These are phyloP conservation scores for Cladochytrium replicatum DNA, from an alignment of 192 early-diverging fungal genomes.

Conservation along the genomic window DNA sequence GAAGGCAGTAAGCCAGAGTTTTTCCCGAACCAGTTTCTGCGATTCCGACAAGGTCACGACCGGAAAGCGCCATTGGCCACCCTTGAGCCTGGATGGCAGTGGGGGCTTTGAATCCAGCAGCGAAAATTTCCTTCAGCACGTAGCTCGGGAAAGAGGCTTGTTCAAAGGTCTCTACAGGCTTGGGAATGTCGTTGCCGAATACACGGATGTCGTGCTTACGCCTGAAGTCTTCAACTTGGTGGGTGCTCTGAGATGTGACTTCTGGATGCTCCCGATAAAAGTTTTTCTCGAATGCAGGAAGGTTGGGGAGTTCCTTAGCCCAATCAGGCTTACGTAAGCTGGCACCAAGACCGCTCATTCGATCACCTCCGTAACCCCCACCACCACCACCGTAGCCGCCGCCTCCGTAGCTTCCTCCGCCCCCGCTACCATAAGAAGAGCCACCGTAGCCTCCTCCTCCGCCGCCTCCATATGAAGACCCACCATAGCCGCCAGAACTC, in stretches of 20 bases:
- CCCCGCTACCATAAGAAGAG: constrained; percentile 10
- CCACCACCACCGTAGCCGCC: constrained; percentile 14
- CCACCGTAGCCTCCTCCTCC: background rate
- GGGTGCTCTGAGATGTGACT: constrained; percentile 11
- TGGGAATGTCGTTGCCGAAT: constrained; percentile 40
- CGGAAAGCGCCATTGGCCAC: constrained; percentile 83
- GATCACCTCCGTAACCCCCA: constrained; percentile 12
- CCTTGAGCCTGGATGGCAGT: constrained; percentile 91
- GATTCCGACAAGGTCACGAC: constrained; percentile 84
- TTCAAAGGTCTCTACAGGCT: constrained; percentile 62
- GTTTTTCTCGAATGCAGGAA: constrained; percentile 36
- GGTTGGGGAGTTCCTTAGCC: constrained; percentile 20
- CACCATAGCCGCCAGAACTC: too few relatives aligned
- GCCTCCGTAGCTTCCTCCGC: constrained; percentile 5
- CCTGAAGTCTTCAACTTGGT: constrained; percentile 38
- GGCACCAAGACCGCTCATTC: constrained; percentile 14
- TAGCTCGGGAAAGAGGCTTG: constrained; percentile 58
- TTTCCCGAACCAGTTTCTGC: constrained; percentile 87
- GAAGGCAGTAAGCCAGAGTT: constrained; percentile 84
- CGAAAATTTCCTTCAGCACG: constrained; percentile 45
- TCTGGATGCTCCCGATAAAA: constrained; percentile 31
- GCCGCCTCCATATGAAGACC: background rate
- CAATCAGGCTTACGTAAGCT: constrained; percentile 27
- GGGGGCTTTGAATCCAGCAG: constrained; percentile 60
- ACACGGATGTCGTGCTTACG: constrained; percentile 53